Evolutionary conservation across 1,139 yeast species (phyloP).

Genomic region (Nakaseomyces sp.): DNA sequence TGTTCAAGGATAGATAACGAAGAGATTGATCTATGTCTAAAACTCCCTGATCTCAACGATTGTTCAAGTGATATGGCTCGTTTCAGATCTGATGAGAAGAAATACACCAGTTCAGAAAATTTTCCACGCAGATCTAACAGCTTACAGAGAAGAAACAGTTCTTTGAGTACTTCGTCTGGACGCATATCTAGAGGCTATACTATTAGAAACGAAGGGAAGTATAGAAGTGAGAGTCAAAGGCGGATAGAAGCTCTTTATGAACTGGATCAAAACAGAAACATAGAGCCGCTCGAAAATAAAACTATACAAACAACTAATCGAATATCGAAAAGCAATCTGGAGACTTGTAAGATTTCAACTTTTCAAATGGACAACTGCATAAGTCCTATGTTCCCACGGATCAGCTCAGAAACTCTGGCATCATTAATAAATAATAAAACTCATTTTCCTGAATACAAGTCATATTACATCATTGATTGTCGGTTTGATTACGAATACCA

Average conservation of each 20-base stretch:
- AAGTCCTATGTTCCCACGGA: conserved; percentile 66
- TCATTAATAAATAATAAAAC: conserved; percentile 49
- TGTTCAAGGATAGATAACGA: not conserved
- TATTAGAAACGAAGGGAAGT: not conserved
- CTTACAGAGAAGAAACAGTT: not conserved
- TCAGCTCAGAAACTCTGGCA: conserved; percentile 55
- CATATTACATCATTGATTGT: conserved; percentile 66
- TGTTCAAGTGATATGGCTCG: not conserved
- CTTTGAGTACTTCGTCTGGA: conserved; percentile 1
- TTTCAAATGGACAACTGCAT: conserved; percentile 19
- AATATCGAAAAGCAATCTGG: not conserved
- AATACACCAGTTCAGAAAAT: not conserved
- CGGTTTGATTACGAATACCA: conserved; percentile 83
- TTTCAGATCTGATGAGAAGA: not conserved
- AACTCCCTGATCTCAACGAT: conserved; percentile 1
- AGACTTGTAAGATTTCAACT: not conserved
- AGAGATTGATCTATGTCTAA: conserved; percentile 1
- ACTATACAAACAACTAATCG: not conserved
- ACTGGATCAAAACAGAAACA: conserved; percentile 4
- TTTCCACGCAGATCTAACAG: not conserved
- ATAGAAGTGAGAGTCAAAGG: not conserved
- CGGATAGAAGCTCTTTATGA: conserved; percentile 2
- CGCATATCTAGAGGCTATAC: not conserved
- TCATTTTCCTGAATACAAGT: conserved; percentile 49
- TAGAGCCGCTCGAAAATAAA: not conserved